Conservation (phyloP, 345 rosid genomes). For the Combretum micranthum region DNA sequence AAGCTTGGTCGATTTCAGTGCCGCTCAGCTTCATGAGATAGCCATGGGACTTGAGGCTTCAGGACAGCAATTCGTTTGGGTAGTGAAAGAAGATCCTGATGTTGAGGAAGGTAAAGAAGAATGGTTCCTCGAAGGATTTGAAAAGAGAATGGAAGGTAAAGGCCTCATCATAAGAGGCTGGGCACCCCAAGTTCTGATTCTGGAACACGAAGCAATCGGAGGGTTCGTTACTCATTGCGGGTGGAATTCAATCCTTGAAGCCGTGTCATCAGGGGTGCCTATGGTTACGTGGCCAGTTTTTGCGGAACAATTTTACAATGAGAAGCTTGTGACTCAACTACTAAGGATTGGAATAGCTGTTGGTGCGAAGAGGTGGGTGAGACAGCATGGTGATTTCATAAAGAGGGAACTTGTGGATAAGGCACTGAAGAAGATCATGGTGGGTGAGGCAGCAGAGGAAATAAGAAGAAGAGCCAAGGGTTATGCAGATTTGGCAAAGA, state of each 20-base stretch:
- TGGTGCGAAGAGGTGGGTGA: slow-evolving; percentile 16
- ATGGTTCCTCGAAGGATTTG: slow-evolving; percentile 43
- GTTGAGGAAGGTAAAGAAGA: slow-evolving; percentile 29
- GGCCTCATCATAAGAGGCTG: slow-evolving; percentile 42
- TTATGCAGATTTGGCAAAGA: no score
- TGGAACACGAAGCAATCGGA: slow-evolving; percentile 26
- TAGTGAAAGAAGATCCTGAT: slow-evolving; percentile 18
- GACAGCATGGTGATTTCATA: slow-evolving; percentile 7
- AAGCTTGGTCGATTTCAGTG: slow-evolving; percentile 19
- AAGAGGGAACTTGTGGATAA: no score
- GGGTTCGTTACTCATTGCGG: slow-evolving; percentile 39
- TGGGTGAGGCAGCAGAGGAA: no score
- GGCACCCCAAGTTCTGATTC: slow-evolving; percentile 33
- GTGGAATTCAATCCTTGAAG: slow-evolving; percentile 32
- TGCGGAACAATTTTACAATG: slow-evolving; percentile 33
- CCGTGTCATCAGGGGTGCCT: slow-evolving; percentile 22
- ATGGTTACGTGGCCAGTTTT: slow-evolving; percentile 37
- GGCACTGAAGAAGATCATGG: slow-evolving; percentile 20
- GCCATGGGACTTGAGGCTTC: slow-evolving; percentile 45
- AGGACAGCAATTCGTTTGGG: slow-evolving; percentile 47
- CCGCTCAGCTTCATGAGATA: slow-evolving; percentile 30
- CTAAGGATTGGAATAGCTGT: slow-evolving; percentile 18
- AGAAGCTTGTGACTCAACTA: slow-evolving; percentile 23
- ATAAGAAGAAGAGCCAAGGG: no score
- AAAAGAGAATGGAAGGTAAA: slow-evolving; percentile 25